Base-by-base conservation (phyloP, 768 basidiomycete genomes). In the Mycena galopus region DNA sequence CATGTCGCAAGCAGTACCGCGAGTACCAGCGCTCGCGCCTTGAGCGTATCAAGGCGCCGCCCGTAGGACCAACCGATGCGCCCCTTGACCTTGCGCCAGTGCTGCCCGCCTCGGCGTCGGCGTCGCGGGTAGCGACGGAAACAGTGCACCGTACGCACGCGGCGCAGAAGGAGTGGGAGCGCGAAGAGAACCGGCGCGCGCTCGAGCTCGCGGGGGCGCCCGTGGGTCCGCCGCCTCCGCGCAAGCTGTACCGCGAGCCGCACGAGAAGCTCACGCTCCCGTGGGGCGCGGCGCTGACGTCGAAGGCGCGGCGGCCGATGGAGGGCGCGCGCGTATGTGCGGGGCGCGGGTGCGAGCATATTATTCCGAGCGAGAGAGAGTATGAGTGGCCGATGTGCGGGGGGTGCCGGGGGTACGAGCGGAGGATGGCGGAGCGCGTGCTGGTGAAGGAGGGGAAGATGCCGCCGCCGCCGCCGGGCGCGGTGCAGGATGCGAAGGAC, bases 351-450 rank as follows among this genome's bases (percentile, higher is more conserved):
- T 89, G 88, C 64, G 77, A 75, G 1, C 79, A 75, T 37, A 79
- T 84, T 10, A 77, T 88, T 0, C 86, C 87, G 0, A 77, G 81
- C 3, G 60, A 61, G 1, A 75, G 75, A 19, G 82, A 86, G 67
- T 88, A 88, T 74, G 77, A 56, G 3, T 84, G 81, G 81, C 83
- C 84, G 65, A 79, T 80, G 61, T 89, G 88, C 51, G 64, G 73
- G n/a, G 51, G 74, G 0, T 88, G 86, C 72, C 82, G 82, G n/a
- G 65, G 77, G 19, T 79, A 79, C 27, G 76, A 73, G 50, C 73
- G 57, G 62, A 57, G 73, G 56, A 76, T 77, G 65, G 77, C 77
- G 14, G 74, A 62, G 44, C 64, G 68, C 39, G 51, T 60, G 50
- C 57, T 21, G 67, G 67, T 50, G 61, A 61, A 64, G 51, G 67